Base-by-base conservation (phyloP, 2,329 filamentous ascomycete genomes). In the Xylariomycetidae sp. region DNA sequence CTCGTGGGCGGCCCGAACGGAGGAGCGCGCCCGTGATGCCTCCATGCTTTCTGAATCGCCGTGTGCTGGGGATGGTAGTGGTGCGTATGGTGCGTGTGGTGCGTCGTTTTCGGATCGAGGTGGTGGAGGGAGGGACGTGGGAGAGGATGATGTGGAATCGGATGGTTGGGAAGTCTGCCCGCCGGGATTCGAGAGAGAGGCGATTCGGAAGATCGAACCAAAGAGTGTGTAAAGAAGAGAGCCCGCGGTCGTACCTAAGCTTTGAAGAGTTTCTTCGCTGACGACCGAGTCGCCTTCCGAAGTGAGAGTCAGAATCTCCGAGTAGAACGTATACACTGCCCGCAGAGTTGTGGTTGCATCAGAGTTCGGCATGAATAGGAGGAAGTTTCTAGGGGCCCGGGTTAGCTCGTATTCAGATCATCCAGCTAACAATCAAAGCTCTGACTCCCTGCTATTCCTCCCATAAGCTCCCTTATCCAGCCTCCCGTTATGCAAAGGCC, bases 211-310 rank as follows among this genome's bases (percentile, higher is more conserved):
- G 54, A 90, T 72, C 58, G 82, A 82, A 66, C 84, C 84, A 71
- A 89, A 85, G 53, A 88, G 70, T 66, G 75, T 71, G 62, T 77
- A 72, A 61, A 82, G 67, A 76, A 88, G 74, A 66, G 77, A 80
- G 63, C 66, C 68, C 56, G 64, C 55, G 60, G 72, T 73, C 78
- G 74, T 96, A 95, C 90, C 90, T 89, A 94, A 72, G 67, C 89
- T 86, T 73, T 94, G 79, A 56, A 95, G 77, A 58, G 82, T 84
- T 59, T 95, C 88, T 67, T 94, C 89, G 68, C 82, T 87, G 53
- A 97, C 82, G 53, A 86, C 74, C 49, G 92, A 92, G 67, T 97
- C 92, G 61, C 92, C 92, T 72, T 98, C 92, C 41, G 88, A 73
- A 54, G 87, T 95, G 58, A 98, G 72, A 61, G 85, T 88, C 56